Conservation (phyloP, 306 rosid genomes). For the Rosa lucieae region DNA sequence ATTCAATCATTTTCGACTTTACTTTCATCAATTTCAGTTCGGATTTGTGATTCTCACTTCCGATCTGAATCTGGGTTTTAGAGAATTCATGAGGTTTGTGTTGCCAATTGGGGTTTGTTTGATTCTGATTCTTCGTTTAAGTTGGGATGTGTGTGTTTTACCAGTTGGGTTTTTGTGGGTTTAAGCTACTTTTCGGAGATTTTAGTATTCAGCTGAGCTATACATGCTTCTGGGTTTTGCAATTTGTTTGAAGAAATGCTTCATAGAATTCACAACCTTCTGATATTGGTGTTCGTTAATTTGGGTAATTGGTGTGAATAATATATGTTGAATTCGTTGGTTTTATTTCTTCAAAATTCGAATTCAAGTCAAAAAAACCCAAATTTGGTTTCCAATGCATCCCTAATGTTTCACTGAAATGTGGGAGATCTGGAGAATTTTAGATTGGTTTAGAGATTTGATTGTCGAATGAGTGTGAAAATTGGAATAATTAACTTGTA, state of each 20-base stretch:
- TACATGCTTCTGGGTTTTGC: neutral
- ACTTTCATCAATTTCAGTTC: neutral
- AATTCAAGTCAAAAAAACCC: neutral
- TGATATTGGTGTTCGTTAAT: neutral
- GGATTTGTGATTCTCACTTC: neutral
- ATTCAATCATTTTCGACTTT: neutral
- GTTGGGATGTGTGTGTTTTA: neutral
- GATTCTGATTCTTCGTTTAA: neutral
- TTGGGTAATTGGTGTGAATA: neutral
- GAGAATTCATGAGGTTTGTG: neutral
- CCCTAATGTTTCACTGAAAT: neutral
- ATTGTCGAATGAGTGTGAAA: neutral
- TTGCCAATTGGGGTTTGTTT: neutral
- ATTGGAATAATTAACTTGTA: neutral
- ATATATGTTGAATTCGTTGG: neutral
- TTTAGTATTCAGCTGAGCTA: neutral
- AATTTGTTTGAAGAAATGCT: neutral
- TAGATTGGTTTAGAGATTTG: slow-evolving; percentile 5
- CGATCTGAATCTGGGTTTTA: neutral
- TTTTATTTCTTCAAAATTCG: neutral
- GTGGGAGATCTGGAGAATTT: neutral
- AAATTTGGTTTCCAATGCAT: neutral
- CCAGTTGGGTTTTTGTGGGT: neutral
- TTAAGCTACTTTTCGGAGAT: neutral
- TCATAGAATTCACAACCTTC: neutral